Base-by-base conservation (phyloP, 768 basidiomycete genomes). In the Dacryopinax spathularia region DNA sequence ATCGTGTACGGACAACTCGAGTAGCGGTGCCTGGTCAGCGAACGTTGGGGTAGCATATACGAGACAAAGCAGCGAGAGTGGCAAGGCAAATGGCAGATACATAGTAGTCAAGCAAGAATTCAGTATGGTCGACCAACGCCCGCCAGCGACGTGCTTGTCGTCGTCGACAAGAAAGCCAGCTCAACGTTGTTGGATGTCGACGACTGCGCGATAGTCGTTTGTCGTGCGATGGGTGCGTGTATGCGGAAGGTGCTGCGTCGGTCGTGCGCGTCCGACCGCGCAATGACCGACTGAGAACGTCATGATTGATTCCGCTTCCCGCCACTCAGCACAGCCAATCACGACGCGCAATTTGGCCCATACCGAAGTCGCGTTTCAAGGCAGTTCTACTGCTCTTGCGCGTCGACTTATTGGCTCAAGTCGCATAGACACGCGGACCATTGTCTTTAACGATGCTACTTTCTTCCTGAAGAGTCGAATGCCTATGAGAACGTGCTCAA, bases 131-230 rank as follows among this genome's bases (percentile, higher is more conserved):
- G 39, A 41, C 48, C 22, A 56, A n/a, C n/a, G 12, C 18, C 48
- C 15, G 20, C 15, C 5, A 56, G 48, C 48, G 48, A 13, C 48
- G 25, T 56, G 48, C 25, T 29, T 22, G 25, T 56, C 48, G 48
- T 56, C 48, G 48, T 56, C 48, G 25, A 56, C 48, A 56, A 56
- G n/a, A n/a, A n/a, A n/a, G n/a, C n/a, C n/a, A n/a, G n/a, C n/a
- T n/a, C 20, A 56, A 18, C 13, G 48, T 27, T 22, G 22, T 27
- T 29, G 48, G 12, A 56, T 15, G 15, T 10, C 25, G 31, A 56
- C 9, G 25, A 29, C 25, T 56, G 48, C 39, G 39, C 18, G 39
- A 6, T 6, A 22, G 22, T 56, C 25, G 13, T 22, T 56, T 56
- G 48, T 22, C n/a, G n/a, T n/a, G n/a, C n/a, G n/a, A n/a, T 22